Conservation (phyloP, 208 protist species). For the Leishmania turanica region DNA sequence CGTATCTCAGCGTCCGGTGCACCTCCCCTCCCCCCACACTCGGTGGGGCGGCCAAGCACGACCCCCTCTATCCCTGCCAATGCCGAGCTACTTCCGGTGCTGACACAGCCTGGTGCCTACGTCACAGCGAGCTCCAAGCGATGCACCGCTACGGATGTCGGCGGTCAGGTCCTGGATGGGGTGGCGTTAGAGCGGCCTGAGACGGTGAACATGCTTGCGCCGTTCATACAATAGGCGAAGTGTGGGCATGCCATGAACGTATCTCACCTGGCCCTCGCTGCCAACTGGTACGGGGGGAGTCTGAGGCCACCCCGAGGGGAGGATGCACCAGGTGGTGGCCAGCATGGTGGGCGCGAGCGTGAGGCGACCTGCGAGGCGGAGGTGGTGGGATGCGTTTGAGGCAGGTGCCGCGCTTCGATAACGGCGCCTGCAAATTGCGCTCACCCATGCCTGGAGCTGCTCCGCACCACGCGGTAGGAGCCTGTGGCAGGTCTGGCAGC, state of each 20-base stretch:
- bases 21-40: too few relatives aligned
- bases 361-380: too few relatives aligned
- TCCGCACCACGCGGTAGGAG: not conserved
- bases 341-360: too few relatives aligned
- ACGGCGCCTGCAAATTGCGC: not conserved
- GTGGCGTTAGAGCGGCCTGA: not conserved
- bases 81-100: not conserved
- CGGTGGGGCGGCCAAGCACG: too few relatives aligned
- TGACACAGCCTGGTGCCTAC: not conserved
- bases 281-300: not conserved
- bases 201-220: not conserved
- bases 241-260: not conserved
- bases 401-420: not conserved
- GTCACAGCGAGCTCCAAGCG: too few relatives aligned
- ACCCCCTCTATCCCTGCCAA: not conserved
- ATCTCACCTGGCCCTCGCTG: not conserved
- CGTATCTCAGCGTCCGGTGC: too few relatives aligned
- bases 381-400: too few relatives aligned
- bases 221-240: not conserved
- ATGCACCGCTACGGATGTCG: too few relatives aligned
- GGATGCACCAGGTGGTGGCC: too few relatives aligned
- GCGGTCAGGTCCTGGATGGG: too few relatives aligned
- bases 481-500: not conserved
- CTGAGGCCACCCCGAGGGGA: too few relatives aligned
- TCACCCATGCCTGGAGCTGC: not conserved